These are phyloP conservation scores for Myriosclerotinia curreyana DNA, from an alignment of 2,329 filamentous ascomycete genomes.

Conservation along the genomic window DNA sequence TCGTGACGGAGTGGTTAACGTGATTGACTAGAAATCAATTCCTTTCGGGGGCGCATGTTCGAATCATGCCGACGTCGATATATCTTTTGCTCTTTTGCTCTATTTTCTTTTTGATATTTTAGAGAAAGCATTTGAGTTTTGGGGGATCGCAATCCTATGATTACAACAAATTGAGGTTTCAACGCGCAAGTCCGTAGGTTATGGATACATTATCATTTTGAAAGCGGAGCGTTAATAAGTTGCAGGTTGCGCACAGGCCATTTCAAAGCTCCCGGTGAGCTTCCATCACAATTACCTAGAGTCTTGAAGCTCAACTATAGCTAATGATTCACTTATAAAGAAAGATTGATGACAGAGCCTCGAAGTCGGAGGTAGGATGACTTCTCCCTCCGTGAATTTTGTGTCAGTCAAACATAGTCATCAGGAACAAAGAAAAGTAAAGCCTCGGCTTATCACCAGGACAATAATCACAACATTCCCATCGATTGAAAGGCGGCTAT, in stretches of 20 bases:
- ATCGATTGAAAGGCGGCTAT: not conserved
- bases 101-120: not conserved
- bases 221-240: not conserved
- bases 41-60: constrained; percentile 20
- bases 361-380: not conserved
- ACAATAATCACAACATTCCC: constrained; percentile 5
- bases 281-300: not conserved
- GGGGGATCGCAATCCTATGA: not conserved
- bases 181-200: not conserved
- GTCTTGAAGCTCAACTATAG: too few relatives aligned
- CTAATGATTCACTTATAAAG: too few relatives aligned
- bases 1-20: constrained; percentile 20
- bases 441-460: constrained; percentile 7
- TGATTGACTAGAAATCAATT: constrained; percentile 21
- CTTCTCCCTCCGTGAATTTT: not conserved
- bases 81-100: not conserved
- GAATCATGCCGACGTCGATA: constrained; percentile 18
- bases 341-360: not conserved
- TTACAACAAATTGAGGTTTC: not conserved
- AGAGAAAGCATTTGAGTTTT: not conserved
- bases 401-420: not conserved
- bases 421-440: not conserved
- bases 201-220: not conserved
- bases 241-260: not conserved
- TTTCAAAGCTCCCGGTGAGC: not conserved